Evolutionary conservation across 768 basidiomycete genomes (phyloP).

Genomic region (Tricholomella constricta): DNA sequence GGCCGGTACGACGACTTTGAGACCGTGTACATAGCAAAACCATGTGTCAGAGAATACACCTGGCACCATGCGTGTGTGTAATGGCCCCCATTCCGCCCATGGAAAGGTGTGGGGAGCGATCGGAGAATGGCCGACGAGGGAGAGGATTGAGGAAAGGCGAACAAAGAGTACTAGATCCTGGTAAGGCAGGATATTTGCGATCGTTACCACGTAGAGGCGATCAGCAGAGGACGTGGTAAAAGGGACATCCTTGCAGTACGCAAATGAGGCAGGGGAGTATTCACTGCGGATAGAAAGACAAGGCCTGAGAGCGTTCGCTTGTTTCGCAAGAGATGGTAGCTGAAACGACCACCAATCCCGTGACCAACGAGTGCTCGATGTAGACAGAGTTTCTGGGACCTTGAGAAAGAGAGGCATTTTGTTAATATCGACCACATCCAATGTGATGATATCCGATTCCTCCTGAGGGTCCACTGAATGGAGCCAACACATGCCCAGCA

Average conservation of each 20-base stretch:
- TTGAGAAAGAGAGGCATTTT: neutral
- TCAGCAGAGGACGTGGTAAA: constrained; percentile 9
- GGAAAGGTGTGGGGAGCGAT: neutral
- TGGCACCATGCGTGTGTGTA: constrained; percentile 2
- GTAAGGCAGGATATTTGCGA: neutral
- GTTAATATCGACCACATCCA: constrained; percentile 3
- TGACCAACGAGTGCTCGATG: neutral
- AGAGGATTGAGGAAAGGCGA: constrained; percentile 3
- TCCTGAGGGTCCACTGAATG: neutral
- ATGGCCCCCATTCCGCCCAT: constrained; percentile 10
- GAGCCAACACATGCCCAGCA: constrained; percentile 4
- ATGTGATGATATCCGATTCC: neutral
- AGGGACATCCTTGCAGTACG: neutral
- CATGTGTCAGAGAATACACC: constrained; percentile 1
- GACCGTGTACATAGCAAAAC: constrained; percentile 15
- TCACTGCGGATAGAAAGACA: constrained; percentile 3
- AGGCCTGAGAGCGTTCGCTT: neutral
- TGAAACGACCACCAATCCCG: neutral
- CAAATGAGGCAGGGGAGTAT: neutral
- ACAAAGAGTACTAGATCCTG: constrained; percentile 1
- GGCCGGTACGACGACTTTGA: constrained; percentile 2
- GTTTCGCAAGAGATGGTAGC: neutral
- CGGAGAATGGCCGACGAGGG: neutral
- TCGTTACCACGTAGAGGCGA: constrained; percentile 8
- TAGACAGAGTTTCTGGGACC: neutral